These are phyloP conservation scores for Luvunga scandens DNA, from an alignment of 345 rosid species.

Conservation along the genomic window DNA sequence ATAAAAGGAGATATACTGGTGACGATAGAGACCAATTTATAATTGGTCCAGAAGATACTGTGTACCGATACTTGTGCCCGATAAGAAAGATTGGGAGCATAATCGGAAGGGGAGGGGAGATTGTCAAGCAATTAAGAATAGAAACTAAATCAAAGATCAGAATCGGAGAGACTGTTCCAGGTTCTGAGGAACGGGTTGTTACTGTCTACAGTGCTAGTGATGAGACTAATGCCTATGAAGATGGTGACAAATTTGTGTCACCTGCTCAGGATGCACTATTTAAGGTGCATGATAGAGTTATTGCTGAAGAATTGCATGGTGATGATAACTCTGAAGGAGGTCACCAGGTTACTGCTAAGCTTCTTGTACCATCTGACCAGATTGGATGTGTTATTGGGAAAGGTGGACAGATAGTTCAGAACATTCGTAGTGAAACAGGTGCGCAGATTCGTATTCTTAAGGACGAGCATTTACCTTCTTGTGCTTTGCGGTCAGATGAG, in stretches of 20 bases:
- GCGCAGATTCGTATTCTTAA: conserved; percentile 89
- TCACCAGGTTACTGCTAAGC: conserved; percentile 64
- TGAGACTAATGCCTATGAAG: conserved; percentile 73
- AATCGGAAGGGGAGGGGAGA: conserved; percentile 94
- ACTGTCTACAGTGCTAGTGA: conserved; percentile 84
- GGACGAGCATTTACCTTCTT: conserved; percentile 81
- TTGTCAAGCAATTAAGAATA: conserved; percentile 77
- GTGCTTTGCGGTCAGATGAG: conserved; percentile 84
- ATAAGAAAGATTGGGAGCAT: conserved; percentile 86
- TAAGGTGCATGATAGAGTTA: conserved; percentile 78
- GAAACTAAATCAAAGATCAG: conserved; percentile 88
- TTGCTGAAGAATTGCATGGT: conserved; percentile 58
- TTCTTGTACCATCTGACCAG: conserved; percentile 98
- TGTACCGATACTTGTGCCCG: conserved; percentile 83
- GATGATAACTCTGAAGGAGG: conserved; percentile 62
- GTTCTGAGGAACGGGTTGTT: conserved; percentile 89
- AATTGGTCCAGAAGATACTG: conserved; percentile 72
- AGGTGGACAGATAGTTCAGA: conserved; percentile 93
- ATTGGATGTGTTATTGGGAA: conserved; percentile 93
- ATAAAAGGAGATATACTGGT: conserved; percentile 66
- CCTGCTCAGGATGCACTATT: conserved; percentile 97
- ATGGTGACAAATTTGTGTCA: conserved; percentile 47
- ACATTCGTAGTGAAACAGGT: conserved; percentile 82
- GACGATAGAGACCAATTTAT: conserved; percentile 68
- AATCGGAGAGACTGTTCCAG: conserved; percentile 74